Percentiles rank a stretch among this genome's conserved stretches.
phyloP scores from a whole-genome alignment of 2,329 filamentous ascomycete genomes.

The Didymella exigua region DNA sequence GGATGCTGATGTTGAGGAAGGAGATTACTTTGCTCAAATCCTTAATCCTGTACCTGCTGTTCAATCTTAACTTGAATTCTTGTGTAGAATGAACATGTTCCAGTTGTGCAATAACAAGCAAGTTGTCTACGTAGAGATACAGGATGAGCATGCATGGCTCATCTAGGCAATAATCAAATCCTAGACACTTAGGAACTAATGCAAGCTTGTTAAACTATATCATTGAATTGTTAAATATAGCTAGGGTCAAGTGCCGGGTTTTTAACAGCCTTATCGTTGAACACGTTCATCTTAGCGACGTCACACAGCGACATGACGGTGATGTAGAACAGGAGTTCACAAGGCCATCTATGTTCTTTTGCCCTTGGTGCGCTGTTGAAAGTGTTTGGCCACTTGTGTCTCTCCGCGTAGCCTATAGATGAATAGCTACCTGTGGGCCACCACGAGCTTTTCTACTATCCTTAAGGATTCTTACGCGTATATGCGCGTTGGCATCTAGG shows the following conservation, averaged over 20 bases:
- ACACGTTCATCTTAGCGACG: background rate
- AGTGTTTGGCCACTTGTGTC: background rate
- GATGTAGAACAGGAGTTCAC: background rate
- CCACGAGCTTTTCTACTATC: background rate
- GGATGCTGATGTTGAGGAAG: background rate
- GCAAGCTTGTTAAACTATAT: too few species aligned
- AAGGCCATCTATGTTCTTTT: background rate
- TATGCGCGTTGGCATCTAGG: background rate
- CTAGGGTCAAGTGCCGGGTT: too few species aligned
- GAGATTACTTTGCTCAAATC: background rate
- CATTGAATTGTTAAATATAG: too few species aligned
- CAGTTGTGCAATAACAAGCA: background rate
- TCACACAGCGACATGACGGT: background rate
- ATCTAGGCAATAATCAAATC: background rate
- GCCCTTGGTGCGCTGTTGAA: background rate
- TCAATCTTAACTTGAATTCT: slow-evolving; percentile 1
- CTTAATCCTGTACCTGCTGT: background rate
- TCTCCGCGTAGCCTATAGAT: background rate
- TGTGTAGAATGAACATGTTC: background rate
- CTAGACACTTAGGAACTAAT: too few species aligned
- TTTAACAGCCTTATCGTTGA: too few species aligned
- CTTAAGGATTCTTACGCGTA: background rate
- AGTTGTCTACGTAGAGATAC: background rate
- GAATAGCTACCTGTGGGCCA: background rate
- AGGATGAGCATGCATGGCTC: background rate